Conservation (phyloP, 2,329 filamentous ascomycete species). For the Leptographium flavum region DNA sequence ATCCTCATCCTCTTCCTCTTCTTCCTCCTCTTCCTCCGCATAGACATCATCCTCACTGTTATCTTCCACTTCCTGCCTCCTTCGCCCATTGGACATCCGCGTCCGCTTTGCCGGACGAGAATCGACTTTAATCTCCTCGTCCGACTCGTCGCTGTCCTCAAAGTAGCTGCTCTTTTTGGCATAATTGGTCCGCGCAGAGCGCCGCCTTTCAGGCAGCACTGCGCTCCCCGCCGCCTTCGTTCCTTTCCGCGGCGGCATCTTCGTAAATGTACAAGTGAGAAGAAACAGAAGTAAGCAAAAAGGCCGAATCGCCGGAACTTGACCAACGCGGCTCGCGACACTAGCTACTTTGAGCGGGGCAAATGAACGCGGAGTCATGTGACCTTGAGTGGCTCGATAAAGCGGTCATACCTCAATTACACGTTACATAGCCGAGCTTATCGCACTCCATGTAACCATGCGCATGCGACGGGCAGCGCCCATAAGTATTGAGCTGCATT, state of each 20-base stretch:
- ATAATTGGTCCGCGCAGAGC: slow-evolving; percentile 32
- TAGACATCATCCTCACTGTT: slow-evolving; percentile 12
- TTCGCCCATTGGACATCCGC: background rate
- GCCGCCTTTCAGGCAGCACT: slow-evolving; percentile 21
- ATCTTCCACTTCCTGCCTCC: slow-evolving; percentile 9
- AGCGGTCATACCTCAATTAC: background rate
- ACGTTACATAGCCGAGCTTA: background rate
- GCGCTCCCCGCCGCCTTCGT: slow-evolving; percentile 13
- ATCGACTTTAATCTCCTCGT: slow-evolving; percentile 3
- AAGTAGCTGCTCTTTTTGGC: slow-evolving; percentile 36
- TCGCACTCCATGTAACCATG: background rate
- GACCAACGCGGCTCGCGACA: background rate
- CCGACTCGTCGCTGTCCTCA: slow-evolving; percentile 21
- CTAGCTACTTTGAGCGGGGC: slow-evolving; percentile 1
- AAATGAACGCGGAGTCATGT: slow-evolving; percentile 6
- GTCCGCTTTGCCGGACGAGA: slow-evolving; percentile 7
- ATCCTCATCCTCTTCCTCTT: slow-evolving; percentile 15
- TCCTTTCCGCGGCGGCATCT: slow-evolving; percentile 28
- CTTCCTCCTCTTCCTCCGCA: slow-evolving; percentile 10
- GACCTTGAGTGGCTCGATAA: background rate
- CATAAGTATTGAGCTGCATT: too few relatives aligned
- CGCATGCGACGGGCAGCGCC: background rate
- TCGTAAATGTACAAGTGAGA: background rate
- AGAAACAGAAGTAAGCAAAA: background rate
- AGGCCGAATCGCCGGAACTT: background rate